These are phyloP conservation scores for Auriscalpium orientale DNA, from an alignment of 768 basidiomycete species.

Conservation along the genomic window DNA sequence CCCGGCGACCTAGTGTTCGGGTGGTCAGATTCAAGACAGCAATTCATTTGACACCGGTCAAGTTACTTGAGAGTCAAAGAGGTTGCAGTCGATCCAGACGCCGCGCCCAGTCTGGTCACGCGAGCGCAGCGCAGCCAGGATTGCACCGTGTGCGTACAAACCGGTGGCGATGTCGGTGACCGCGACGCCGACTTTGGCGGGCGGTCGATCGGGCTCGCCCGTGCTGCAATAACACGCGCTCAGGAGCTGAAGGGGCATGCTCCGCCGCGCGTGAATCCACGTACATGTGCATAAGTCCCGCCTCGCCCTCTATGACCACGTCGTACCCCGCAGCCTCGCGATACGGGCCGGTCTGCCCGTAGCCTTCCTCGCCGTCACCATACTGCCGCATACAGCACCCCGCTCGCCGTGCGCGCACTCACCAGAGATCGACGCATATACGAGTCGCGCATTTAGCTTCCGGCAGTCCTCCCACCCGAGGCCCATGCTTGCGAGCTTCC, in stretches of 20 bases:
- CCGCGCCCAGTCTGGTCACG: conserved; percentile 80
- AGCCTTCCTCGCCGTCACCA: conserved; percentile 37
- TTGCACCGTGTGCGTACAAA: conserved; percentile 86
- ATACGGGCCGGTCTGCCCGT: conserved; percentile 88
- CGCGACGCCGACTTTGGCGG: conserved; percentile 93
- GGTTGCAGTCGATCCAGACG: conserved; percentile 85
- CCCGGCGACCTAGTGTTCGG: conserved; percentile 63
- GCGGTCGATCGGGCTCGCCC: conserved; percentile 79
- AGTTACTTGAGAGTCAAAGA: conserved; percentile 84
- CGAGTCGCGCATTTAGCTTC: conserved; percentile 68
- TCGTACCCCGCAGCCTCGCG: conserved; percentile 81
- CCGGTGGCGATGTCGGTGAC: conserved; percentile 85
- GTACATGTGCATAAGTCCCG: conserved; percentile 91
- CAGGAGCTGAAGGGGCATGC: not conserved
- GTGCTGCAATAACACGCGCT: conserved; percentile 43
- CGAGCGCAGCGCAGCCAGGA: conserved; percentile 84
- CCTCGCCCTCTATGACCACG: conserved; percentile 58
- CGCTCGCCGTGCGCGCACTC: conserved; percentile 8
- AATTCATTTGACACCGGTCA: not conserved
- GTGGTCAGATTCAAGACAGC: not conserved
- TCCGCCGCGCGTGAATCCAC: conserved; percentile 18
- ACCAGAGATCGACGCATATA: conserved; percentile 91
- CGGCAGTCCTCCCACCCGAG: conserved; percentile 80
- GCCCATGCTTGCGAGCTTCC: conserved; percentile 79
- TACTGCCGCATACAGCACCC: not conserved